Conservation (phyloP, 176 grass and related monocot species). For the Thalia dealbata region DNA sequence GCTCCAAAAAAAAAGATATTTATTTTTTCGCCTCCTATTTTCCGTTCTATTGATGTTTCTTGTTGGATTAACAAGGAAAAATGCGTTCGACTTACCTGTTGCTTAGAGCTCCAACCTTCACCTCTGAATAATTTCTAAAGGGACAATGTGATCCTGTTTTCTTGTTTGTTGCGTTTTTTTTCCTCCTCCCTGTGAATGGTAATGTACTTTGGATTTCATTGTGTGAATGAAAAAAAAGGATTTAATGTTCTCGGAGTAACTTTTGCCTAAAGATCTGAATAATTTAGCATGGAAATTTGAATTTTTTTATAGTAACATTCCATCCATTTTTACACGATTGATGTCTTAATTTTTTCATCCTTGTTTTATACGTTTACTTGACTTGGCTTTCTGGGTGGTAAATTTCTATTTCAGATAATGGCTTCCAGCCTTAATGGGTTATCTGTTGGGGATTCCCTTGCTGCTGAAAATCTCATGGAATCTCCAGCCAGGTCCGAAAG, state of each 20-base stretch:
- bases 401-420: slow-evolving; percentile 52
- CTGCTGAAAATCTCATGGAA: slow-evolving; percentile 76
- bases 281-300: too few relatives aligned
- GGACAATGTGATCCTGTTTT: neutral
- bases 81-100: neutral
- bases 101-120: too few relatives aligned
- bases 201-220: neutral
- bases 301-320: too few relatives aligned
- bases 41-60: neutral
- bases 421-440: slow-evolving; percentile 78
- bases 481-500: slow-evolving; percentile 73
- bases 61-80: neutral
- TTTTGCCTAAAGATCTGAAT: neutral
- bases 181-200: neutral
- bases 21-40: neutral
- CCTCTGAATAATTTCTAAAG: neutral
- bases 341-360: neutral
- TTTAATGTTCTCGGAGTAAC: neutral
- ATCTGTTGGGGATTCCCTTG: slow-evolving; percentile 70
- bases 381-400: neutral
- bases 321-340: neutral
- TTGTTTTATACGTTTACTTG: neutral
- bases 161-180: neutral
- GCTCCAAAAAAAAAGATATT: neutral
- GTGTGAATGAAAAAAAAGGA: neutral